A percentile compares a stretch with the other conserved stretches of the same genome.
These are phyloP conservation scores for Dactylellina drechsleri DNA, from an alignment of 2,329 filamentous ascomycete genomes.

Conservation along the genomic window DNA sequence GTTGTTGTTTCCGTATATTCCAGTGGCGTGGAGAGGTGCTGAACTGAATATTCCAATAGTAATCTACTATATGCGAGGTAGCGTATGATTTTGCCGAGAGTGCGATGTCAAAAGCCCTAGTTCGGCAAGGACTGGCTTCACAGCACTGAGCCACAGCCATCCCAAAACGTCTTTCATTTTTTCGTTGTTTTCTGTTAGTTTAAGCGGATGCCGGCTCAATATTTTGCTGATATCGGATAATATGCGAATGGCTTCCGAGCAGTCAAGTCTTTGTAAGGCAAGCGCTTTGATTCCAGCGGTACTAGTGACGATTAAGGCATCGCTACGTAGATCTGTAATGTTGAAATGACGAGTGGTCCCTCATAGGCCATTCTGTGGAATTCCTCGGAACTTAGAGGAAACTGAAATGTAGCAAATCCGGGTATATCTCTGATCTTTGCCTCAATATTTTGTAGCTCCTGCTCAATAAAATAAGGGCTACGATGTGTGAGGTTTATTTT, in stretches of 20 bases:
- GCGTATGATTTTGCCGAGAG: no score
- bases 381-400: conserved; percentile 13
- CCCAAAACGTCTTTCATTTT: conserved; percentile 32
- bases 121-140: conserved; percentile 29
- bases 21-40: conserved; percentile 43
- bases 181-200: conserved; percentile 8
- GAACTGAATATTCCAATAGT: conserved; percentile 5
- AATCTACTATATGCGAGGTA: conserved; percentile 40
- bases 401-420: conserved; percentile 20
- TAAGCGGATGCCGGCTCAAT: not conserved
- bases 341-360: conserved; percentile 51
- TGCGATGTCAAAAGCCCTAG: conserved; percentile 9
- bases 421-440: conserved; percentile 19
- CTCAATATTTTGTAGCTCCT: conserved; percentile 1
- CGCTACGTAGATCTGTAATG: conserved; percentile 20
- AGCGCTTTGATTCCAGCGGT: conserved; percentile 10
- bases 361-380: conserved; percentile 12
- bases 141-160: conserved; percentile 29
- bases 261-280: not conserved
- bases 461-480: not conserved
- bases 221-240: not conserved
- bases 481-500: no score
- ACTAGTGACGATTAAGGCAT: conserved; percentile 52
- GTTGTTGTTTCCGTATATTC: conserved; percentile 18
- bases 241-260: not conserved